These are phyloP conservation scores for Aspergillaceae sp. DNA, from an alignment of 2,329 filamentous ascomycete species.

Conservation along the genomic window DNA sequence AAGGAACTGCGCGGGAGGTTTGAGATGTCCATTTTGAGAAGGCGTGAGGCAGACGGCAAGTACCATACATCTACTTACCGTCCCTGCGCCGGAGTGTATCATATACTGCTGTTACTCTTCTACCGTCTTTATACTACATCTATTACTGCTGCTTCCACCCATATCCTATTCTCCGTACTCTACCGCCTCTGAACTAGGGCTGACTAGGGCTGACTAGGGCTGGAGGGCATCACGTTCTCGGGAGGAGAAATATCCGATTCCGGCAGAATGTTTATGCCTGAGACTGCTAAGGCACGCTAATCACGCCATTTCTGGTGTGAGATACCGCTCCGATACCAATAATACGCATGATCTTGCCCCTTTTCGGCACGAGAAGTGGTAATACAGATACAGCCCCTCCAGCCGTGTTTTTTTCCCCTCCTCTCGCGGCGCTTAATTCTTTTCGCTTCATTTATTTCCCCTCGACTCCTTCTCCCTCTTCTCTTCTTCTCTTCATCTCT, in stretches of 20 bases:
- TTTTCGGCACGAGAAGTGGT: background rate
- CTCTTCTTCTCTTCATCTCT: constrained; percentile 14
- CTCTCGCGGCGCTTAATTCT: constrained; percentile 1
- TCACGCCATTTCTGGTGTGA: constrained; percentile 3
- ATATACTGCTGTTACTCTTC: too few species aligned
- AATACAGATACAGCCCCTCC: background rate
- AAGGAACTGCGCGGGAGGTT: background rate
- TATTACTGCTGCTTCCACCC: too few species aligned
- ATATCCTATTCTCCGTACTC: too few species aligned
- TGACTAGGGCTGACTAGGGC: too few species aligned
- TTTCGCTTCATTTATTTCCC: constrained; percentile 2
- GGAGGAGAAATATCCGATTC: background rate
- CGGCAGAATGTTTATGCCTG: background rate
- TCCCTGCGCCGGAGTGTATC: too few species aligned
- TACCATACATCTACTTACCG: too few species aligned
- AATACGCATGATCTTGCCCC: background rate
- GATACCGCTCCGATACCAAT: constrained; percentile 10
- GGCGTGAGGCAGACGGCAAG: background rate
- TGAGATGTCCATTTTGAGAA: background rate
- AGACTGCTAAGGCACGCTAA: background rate
- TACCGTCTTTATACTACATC: too few species aligned
- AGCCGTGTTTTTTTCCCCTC: background rate
- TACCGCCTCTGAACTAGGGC: too few species aligned
- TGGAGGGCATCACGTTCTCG: background rate
- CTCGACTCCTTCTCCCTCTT: constrained; percentile 1